Evolutionary conservation across 2,329 filamentous ascomycete species (phyloP).

Genomic region (Raffaelea arxii): DNA sequence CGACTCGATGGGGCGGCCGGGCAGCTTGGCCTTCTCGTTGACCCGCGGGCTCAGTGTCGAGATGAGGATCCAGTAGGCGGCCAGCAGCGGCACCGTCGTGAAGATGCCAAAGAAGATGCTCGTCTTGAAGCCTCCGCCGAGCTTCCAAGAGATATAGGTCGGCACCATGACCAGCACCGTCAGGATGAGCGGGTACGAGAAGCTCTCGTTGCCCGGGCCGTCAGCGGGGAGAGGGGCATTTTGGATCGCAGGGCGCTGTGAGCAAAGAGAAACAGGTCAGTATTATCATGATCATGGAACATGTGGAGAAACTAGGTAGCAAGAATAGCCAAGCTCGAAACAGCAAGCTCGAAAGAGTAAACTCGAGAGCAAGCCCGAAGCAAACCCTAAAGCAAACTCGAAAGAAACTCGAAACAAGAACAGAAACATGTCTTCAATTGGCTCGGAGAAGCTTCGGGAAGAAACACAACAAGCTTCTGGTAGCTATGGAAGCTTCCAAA

Average conservation of each 20-base stretch:
- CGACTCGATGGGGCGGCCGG: constrained; percentile 79
- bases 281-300: too few species aligned
- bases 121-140: constrained; percentile 80
- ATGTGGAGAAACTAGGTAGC: too few species aligned
- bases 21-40: constrained; percentile 83
- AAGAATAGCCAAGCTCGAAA: background rate
- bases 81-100: constrained; percentile 68
- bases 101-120: constrained; percentile 78
- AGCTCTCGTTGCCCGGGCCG: constrained; percentile 70
- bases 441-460: too few species aligned
- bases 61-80: constrained; percentile 69
- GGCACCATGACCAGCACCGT: constrained; percentile 62
- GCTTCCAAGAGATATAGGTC: constrained; percentile 70
- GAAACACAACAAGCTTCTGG: too few species aligned
- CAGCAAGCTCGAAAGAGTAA: too few species aligned
- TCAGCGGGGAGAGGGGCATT: constrained; percentile 93
- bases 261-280: constrained; percentile 12
- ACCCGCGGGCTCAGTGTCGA: constrained; percentile 78
- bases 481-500: too few species aligned
- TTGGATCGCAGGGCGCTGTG: constrained; percentile 76
- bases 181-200: constrained; percentile 74
- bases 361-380: too few species aligned
- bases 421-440: too few species aligned
- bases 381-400: background rate
- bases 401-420: constrained; percentile 1